Base-by-base conservation (phyloP, 106 monocot genomes). In the Dendrobium chrysotoxum region DNA sequence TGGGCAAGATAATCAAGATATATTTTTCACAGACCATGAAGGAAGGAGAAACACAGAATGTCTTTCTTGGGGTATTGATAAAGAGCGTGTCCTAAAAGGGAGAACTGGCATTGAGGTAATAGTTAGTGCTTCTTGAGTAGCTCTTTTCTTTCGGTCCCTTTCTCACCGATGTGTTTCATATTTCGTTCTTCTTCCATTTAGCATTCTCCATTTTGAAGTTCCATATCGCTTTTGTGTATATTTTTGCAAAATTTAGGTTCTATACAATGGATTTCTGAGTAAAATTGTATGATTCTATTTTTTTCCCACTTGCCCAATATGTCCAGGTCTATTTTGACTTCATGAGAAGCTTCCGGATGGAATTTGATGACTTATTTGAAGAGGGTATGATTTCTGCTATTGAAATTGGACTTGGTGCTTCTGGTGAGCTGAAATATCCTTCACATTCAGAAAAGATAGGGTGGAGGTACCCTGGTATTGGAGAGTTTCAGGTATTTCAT, bases 11-110 rank as follows among this genome's bases (percentile, higher is more conserved):
- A 94, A 94, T 76, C 97, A 88, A 80, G 97, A 98, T 81, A 92
- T 98, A 81, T 98, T 98, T 85, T 98, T 98, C 82, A 94, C 94
- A n/a, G 97, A 98, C 84, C 92, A 91, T 78, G 97, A 89, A 80
- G 97, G 97, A 18, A 92, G 94, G 82, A 86, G 94, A 82, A 94
- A 92, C 54, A 95, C 91, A 28, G 91, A 92, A 70, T 95, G 92
- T 71, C 91, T 98, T 79, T 95, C 98, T 25, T 98, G 94, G 94
- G 94, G 98, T n/a, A 86, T 98, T 16, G 94, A 95, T 73, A 90
- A 88, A 77, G 94, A 91, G 54, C 98, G 94, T 16, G 92, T 89
- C 25, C 80, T 98, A 16, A 85, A 87, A 72, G 98, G 92, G 76
- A 91, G 98, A 89, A 98, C 92, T 79, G 94, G 88, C 55, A 82